Conservation (phyloP, 225 moss, liverwort and hornwort genomes). For the Sphagnum tenellum region DNA sequence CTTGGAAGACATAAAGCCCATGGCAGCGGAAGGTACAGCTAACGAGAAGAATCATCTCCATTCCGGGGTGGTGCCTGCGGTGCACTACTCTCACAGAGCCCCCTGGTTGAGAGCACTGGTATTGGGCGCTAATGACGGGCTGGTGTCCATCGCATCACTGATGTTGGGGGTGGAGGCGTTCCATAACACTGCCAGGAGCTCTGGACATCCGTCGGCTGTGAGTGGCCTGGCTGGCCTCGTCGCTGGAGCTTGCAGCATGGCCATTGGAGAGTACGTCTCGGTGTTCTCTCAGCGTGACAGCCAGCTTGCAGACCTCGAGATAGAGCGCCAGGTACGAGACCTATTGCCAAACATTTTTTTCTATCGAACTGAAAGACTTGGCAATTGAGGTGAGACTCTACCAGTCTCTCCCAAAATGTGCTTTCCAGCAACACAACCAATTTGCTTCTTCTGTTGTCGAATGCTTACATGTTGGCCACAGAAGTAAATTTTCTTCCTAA, state of each 20-base stretch:
- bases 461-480: too few species aligned
- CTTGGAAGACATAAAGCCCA: too few species aligned
- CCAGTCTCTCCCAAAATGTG: too few species aligned
- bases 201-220: conserved; percentile 8
- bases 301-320: conserved; percentile 2
- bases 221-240: conserved; percentile 38
- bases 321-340: background rate
- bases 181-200: conserved; percentile 13
- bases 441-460: too few species aligned
- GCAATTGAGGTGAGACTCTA: too few species aligned
- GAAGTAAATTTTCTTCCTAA: too few species aligned
- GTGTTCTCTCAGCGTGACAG: conserved; percentile 12
- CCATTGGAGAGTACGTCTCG: conserved; percentile 51
- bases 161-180: conserved; percentile 47
- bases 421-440: too few species aligned
- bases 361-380: too few species aligned
- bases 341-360: too few species aligned
- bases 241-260: conserved; percentile 50
- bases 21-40: too few species aligned
- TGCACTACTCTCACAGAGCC: conserved; percentile 37
- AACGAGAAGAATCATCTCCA: too few species aligned
- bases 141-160: conserved; percentile 30
- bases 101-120: conserved; percentile 45
- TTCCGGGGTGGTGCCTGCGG: too few species aligned
- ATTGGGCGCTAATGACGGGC: conserved; percentile 4